Evolutionary conservation across 164 flowering plant genomes (phyloP), one percentile per base, ranked within the genome.

Genomic region (Umbilicus rupestris): DNA sequence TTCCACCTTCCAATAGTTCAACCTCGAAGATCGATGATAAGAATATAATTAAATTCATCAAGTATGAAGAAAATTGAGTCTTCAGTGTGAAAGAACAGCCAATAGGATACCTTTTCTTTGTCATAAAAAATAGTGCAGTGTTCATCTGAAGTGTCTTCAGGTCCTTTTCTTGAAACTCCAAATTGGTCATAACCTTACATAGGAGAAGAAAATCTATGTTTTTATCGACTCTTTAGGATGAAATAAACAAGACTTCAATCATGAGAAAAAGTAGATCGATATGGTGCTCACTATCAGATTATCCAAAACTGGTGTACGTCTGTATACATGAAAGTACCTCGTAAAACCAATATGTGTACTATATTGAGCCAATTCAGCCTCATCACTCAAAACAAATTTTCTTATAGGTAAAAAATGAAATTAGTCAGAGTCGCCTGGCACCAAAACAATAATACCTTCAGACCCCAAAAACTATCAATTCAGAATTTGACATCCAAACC

Each of bases 1-100:
- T 90, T 71, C 98, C 97, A 70, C 96, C 97, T 86, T 89, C 96
- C 68, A 90, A 71, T 50, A 93, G 79, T 75, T 93, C 96, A 70
- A 93, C 96, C 98, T 90, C 74, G 77, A 79, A 28, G 39, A 70
- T 45, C 10, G 52, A 30, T 12, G 35, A 15, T 47, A 35, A 11
- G 52, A 71, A 66, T 22, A 30, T 7, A 64, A 30, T 6, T 28
- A 20, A 46, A 30, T 24, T 70, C 62, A 10, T 47, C 28, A 44
- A 5, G 44, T 7, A 59, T 60, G 60, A 8, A 65, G 63, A 58
- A 63, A 8, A 29, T 57, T 52, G 10, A 59, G 12, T 20, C 29
- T 15, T 20, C 62, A 20, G 29, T 46, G 14, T 30, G 37, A 46
- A 58, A 24, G 14, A 59, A 14, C 31, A 66, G 65, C 29, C 22